These are phyloP conservation scores for Solanum sejunctum DNA, from an alignment of 257 asterid species.

Conservation along the genomic window DNA sequence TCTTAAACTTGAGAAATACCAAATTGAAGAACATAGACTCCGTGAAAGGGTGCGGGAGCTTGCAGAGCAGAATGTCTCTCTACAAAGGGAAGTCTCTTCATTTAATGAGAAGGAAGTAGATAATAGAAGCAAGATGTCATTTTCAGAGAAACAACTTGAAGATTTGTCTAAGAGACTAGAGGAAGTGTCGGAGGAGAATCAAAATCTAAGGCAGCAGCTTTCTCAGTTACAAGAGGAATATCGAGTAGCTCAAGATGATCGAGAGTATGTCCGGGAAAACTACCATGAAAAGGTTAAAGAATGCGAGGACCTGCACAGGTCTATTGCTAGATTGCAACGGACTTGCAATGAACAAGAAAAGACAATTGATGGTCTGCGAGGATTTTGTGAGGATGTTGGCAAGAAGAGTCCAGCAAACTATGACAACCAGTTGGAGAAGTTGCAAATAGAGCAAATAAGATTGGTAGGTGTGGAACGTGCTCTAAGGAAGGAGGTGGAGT, in stretches of 20 bases:
- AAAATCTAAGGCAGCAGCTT: constrained; percentile 37
- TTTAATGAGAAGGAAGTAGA: constrained; percentile 55
- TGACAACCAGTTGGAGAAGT: constrained; percentile 48
- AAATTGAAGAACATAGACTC: constrained; percentile 84
- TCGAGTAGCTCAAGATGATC: constrained; percentile 58
- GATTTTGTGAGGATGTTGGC: constrained; percentile 66
- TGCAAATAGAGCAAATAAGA: constrained; percentile 70
- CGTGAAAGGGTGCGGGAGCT: constrained; percentile 90
- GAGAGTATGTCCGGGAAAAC: constrained; percentile 54
- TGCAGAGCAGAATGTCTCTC: constrained; percentile 91
- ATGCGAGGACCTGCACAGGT: constrained; percentile 79
- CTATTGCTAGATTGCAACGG: constrained; percentile 67
- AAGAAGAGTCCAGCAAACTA: constrained; percentile 35
- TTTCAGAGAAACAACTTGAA: constrained; percentile 50
- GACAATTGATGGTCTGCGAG: constrained; percentile 77
- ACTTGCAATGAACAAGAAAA: constrained; percentile 82
- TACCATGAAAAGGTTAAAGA: constrained; percentile 62
- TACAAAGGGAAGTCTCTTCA: constrained; percentile 80
- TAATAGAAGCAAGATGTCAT: constrained; percentile 25
- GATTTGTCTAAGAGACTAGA: constrained; percentile 39
- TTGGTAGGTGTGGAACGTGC: constrained; percentile 79
- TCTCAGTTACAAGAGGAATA: constrained; percentile 49
- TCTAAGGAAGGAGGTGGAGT: constrained; percentile 87
- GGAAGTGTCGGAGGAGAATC: constrained; percentile 44
- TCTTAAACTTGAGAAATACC: constrained; percentile 69